Evolutionary conservation across 202 grass and related monocot species (phyloP).

Genomic region (Carex arenaria): DNA sequence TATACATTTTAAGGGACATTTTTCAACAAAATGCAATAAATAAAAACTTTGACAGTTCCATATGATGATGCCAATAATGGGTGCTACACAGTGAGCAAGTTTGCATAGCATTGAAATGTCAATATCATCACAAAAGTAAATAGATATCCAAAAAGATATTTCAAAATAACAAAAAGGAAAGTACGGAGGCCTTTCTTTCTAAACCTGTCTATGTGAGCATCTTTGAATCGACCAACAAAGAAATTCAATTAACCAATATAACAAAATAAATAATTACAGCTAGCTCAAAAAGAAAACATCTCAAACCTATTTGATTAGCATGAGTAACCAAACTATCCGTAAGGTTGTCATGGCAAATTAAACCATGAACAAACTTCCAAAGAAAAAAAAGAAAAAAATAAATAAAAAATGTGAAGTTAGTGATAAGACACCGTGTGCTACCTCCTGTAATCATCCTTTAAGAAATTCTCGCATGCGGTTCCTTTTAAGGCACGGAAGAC

Average conservation of each 20-base stretch:
- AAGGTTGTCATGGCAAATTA: neutral
- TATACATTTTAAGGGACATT: neutral
- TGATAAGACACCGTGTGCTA: conserved; percentile 13
- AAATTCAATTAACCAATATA: conserved; percentile 1
- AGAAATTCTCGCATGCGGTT: conserved; percentile 56
- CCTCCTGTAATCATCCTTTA: conserved; percentile 39
- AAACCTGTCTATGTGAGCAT: neutral
- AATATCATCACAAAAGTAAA: neutral
- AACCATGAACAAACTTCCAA: conserved; percentile 5
- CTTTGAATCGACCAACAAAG: conserved; percentile 2
- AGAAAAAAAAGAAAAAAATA: neutral
- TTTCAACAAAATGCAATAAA: neutral
- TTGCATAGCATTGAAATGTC: neutral
- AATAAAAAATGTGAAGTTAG: conserved; percentile 1
- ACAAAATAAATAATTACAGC: conserved; percentile 23
- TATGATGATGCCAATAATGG: neutral
- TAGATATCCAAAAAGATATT: neutral
- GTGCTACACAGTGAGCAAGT: neutral
- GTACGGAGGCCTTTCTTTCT: neutral
- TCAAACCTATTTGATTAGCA: conserved; percentile 2
- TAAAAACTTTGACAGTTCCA: neutral
- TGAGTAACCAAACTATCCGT: conserved; percentile 12
- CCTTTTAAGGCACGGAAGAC: conserved; percentile 64
- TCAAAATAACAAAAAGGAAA: neutral
- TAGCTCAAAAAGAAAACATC: conserved; percentile 10